These are phyloP conservation scores for Hysterangium stoloniferum DNA, from an alignment of 768 basidiomycete species.

Conservation along the genomic window DNA sequence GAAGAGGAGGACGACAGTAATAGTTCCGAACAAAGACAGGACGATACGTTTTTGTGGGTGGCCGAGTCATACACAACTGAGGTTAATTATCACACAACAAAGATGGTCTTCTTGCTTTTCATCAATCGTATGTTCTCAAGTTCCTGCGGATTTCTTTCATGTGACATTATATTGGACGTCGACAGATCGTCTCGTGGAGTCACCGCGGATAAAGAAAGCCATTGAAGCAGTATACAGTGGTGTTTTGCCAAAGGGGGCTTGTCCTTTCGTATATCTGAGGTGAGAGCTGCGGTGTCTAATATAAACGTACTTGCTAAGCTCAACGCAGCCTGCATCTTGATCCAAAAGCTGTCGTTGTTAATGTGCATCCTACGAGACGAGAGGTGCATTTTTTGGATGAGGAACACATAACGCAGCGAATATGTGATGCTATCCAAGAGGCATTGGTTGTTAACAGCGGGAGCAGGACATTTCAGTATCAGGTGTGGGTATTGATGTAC, in stretches of 20 bases:
- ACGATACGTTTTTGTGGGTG: slow-evolving; percentile 48
- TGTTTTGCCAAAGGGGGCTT: slow-evolving; percentile 82
- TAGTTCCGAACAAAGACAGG: slow-evolving; percentile 18
- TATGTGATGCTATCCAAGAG: slow-evolving; percentile 66
- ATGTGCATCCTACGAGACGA: slow-evolving; percentile 95
- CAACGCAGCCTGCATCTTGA: slow-evolving; percentile 80
- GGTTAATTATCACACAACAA: slow-evolving; percentile 86
- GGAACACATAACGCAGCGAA: slow-evolving; percentile 70
- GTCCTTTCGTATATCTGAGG: slow-evolving; percentile 93
- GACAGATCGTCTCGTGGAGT: slow-evolving; percentile 93
- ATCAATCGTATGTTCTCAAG: slow-evolving; percentile 90
- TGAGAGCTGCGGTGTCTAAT: slow-evolving; percentile 24
- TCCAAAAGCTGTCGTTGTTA: slow-evolving; percentile 87
- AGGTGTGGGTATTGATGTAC: too few relatives aligned
- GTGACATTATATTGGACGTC: background rate
- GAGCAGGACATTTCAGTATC: slow-evolving; percentile 32
- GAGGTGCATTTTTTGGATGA: slow-evolving; percentile 94
- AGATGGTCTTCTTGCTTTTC: slow-evolving; percentile 78
- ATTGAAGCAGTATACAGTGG: slow-evolving; percentile 80
- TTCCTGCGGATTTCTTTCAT: background rate
- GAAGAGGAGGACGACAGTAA: slow-evolving; percentile 19
- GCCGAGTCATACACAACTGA: slow-evolving; percentile 75
- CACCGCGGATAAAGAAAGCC: slow-evolving; percentile 75
- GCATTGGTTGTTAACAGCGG: slow-evolving; percentile 43
- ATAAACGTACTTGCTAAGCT: background rate